Base-by-base conservation (phyloP, 257 asterid genomes). In the Jacaranda copaia region DNA sequence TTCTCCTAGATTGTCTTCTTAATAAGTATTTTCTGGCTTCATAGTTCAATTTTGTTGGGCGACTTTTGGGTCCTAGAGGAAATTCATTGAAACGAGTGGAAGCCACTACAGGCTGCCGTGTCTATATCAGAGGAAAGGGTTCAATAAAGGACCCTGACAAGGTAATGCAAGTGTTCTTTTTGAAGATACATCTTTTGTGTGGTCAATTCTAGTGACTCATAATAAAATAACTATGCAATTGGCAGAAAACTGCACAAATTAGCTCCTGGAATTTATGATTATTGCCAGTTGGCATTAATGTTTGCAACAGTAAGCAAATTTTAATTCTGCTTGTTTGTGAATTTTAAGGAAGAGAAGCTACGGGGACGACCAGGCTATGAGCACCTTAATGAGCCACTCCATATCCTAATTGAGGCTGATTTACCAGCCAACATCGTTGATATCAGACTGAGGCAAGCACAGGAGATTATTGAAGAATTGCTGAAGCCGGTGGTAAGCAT, bases 61-160 rank as follows among this genome's bases (percentile, higher is more conserved):
- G 98, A 42, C 98, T 96, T 72, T 79, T 96, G 91, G 99, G 98
- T 16, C 98, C 99, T 77, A 86, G 98, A 81, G 99, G 98, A 42
- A 96, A 96, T 87, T 96, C 99, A 56, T 81, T 93, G 88, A 96
- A 96, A 79, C 86, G 98, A 77, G 99, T 96, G 79, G 99, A 96
- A 85, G 94, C 88, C 76, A 91, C 96, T 66, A 93, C 99, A 40
- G 98, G 99, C 16, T 96, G 99, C 76, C 98, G 99, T 49, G 99
- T 96, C 43, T 96, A 68, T 85, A 96, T 96, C 59, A 89, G 98
- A 88, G 99, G 99, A 79, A 91, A 88, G 79, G 98, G 99, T 68
- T 96, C 99, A 65, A 91, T 96, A 78, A 96, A 96, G 88, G 99
- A 96, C 81, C 93, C 97, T 16, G 98, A 93, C 84, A 93, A 93